Conservation (phyloP, 306 rosid species). For the Vicia faba region DNA sequence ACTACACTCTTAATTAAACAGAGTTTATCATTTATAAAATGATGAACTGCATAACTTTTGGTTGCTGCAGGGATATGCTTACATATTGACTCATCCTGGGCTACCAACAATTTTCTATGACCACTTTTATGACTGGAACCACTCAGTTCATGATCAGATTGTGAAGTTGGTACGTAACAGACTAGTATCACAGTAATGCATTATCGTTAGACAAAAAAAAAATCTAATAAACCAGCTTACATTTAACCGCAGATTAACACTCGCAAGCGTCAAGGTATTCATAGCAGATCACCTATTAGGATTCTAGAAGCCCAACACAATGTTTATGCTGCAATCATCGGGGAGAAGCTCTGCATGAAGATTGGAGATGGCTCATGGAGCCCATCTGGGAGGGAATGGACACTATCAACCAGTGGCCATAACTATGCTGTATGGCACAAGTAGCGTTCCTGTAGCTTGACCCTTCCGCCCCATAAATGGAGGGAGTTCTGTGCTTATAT, state of each 20-base stretch:
- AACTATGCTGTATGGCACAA: slow-evolving; percentile 89
- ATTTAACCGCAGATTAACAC: slow-evolving; percentile 61
- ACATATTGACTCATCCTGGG: slow-evolving; percentile 91
- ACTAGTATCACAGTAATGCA: neutral
- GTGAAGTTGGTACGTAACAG: slow-evolving; percentile 68
- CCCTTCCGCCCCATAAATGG: neutral
- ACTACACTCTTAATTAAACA: no score
- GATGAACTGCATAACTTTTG: neutral
- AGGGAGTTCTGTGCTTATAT: slow-evolving; percentile 13
- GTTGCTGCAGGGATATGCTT: slow-evolving; percentile 76
- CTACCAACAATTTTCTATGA: slow-evolving; percentile 89
- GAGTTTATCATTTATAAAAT: no score
- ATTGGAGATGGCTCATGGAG: slow-evolving; percentile 90
- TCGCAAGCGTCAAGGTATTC: slow-evolving; percentile 76
- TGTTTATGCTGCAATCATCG: slow-evolving; percentile 81
- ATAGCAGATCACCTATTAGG: slow-evolving; percentile 69
- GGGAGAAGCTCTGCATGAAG: slow-evolving; percentile 80
- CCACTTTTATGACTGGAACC: slow-evolving; percentile 76
- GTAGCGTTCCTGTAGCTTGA: slow-evolving; percentile 23
- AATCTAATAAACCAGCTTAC: slow-evolving; percentile 10
- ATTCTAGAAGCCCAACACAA: slow-evolving; percentile 80
- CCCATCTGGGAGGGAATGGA: slow-evolving; percentile 80
- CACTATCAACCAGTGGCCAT: slow-evolving; percentile 68
- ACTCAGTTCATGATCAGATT: slow-evolving; percentile 67
- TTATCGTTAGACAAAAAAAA: slow-evolving; percentile 13